Base-by-base conservation (phyloP, 2,329 filamentous ascomycete species). In the Colletotrichum gloeosporioides region DNA sequence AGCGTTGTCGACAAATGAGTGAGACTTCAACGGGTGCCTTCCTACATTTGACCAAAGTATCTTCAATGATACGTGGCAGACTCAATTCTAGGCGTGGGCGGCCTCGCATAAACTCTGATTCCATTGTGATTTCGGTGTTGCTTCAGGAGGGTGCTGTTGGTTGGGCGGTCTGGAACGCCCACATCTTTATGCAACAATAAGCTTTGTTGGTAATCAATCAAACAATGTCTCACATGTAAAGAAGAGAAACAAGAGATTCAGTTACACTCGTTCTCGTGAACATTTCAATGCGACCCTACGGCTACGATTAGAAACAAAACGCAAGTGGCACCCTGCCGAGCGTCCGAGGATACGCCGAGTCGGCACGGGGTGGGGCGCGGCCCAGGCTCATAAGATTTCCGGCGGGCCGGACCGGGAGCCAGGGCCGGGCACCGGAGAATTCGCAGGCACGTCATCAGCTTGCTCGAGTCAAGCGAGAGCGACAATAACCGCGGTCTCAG, bases 41-140 rank as follows among this genome's bases (percentile, higher is more conserved):
- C 44, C n/a, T n/a, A 22, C 44, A 49, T 2, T 4, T 22, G 44
- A 53, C 0, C n/a, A 3, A 53, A 22, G 10, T 3, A 22, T 53
- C n/a, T 13, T 4, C 2, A 13, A 22, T 0, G 1, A 25, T 53
- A 22, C 44, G 0, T 22, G 6, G 12, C 10, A 1, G 16, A 53
- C 3, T 22, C n/a, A 13, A 12, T 53, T 22, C 1, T 12, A 25
- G n/a, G 18, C 0, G 44, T 13, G 13, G 44, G n/a, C 1, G 44
- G n/a, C 44, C 44, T 53, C 10, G 44, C 44, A 8, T 53, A 25
- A 53, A 53, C 44, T 22, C 8, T 8, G n/a, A 22, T 13, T 53
- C 0, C 8, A 7, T 0, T 53, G n/a, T 53, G 6, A 22, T 53
- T 53, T 22, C 0, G 12, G 6, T 22, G n/a, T 8, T 53, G 8